Evolutionary conservation across 441 rosid genomes (phyloP).

Genomic region (Pelargonium hybrid): DNA sequence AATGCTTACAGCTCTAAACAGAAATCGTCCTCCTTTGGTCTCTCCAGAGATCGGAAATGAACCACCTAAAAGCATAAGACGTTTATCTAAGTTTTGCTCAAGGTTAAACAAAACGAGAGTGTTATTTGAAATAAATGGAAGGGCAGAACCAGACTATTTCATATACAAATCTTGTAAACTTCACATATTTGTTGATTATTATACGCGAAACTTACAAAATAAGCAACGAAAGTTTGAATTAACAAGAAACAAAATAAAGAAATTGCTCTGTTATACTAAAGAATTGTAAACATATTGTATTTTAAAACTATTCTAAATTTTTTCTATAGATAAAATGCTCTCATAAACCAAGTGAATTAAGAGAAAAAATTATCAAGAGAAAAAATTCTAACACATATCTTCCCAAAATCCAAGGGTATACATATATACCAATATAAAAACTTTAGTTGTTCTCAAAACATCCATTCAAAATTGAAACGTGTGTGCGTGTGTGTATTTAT

Average conservation of each 20-base stretch:
- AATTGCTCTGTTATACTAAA: too few relatives aligned
- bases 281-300: too few relatives aligned
- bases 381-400: too few relatives aligned
- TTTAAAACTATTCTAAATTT: too few relatives aligned
- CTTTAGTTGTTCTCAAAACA: background rate
- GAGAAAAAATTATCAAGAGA: too few relatives aligned
- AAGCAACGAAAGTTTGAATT: too few relatives aligned
- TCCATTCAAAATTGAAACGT: background rate
- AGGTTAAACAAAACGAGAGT: constrained; percentile 11
- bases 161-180: background rate
- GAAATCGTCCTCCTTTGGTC: constrained; percentile 87
- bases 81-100: constrained; percentile 9
- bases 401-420: background rate
- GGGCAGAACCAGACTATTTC: background rate
- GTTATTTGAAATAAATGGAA: background rate
- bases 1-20: constrained; percentile 66
- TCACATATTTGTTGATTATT: background rate
- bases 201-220: background rate
- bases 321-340: too few relatives aligned
- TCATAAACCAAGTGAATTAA: too few relatives aligned
- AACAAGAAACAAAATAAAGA: too few relatives aligned
- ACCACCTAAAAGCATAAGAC: constrained; percentile 44
- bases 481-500: too few relatives aligned
- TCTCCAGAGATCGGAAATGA: constrained; percentile 75
- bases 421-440: background rate